Conservation (phyloP, 257 asterid species). For the Solanum tarijense region DNA sequence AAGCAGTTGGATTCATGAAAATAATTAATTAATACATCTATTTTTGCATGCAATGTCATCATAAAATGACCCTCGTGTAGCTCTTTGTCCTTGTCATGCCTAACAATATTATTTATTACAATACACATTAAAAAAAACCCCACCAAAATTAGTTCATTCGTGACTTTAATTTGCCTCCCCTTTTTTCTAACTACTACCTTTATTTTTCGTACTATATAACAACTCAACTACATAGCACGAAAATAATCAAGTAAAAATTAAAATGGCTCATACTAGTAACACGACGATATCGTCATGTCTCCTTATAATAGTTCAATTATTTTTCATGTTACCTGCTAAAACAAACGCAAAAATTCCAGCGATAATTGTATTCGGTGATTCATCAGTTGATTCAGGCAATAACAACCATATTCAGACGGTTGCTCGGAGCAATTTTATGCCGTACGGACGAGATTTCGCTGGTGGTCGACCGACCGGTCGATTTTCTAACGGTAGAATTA, state of each 20-base stretch:
- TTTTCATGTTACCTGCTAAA: neutral
- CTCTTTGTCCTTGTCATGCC: neutral
- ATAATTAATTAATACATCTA: neutral
- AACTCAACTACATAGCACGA: neutral
- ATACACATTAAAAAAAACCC: neutral
- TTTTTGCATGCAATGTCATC: neutral
- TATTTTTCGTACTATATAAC: neutral
- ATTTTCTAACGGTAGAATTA: constrained; percentile 66
- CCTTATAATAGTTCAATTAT: neutral
- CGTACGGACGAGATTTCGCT: constrained; percentile 68
- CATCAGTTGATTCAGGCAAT: constrained; percentile 87
- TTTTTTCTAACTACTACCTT: neutral
- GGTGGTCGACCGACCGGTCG: constrained; percentile 71
- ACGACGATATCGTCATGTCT: neutral
- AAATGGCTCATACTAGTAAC: neutral
- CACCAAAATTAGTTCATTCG: neutral
- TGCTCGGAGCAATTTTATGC: constrained; percentile 66
- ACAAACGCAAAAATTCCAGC: constrained; percentile 44
- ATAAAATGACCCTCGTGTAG: neutral
- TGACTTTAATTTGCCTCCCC: neutral
- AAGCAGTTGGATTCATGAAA: neutral
- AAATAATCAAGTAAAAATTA: neutral
- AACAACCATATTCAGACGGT: constrained; percentile 58
- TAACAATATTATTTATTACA: neutral
- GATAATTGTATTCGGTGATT: constrained; percentile 76